Percentiles rank a stretch among this genome's conserved stretches.
Evolutionary conservation across 2,329 filamentous ascomycete species (phyloP).

Genomic region (Tolypocladium guangdongense): DNA sequence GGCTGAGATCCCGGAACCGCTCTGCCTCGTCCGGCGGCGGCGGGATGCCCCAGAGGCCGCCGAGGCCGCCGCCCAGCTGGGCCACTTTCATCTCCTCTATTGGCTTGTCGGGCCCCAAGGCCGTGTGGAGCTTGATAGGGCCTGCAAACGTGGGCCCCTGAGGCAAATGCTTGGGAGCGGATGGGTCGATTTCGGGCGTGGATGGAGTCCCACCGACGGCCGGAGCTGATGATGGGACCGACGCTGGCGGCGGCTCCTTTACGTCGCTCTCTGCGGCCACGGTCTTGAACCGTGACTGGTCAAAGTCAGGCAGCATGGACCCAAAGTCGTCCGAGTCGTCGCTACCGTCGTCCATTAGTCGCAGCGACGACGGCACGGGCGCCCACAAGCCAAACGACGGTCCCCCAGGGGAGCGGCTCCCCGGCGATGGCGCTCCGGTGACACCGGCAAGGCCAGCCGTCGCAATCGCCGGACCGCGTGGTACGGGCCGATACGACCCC

Average conservation of each 20-base stretch:
- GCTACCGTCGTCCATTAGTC: constrained; percentile 33
- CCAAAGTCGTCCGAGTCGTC: constrained; percentile 39
- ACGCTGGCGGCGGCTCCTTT: neutral
- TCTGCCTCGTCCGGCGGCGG: constrained; percentile 34
- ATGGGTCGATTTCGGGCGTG: neutral
- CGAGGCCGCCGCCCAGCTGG: constrained; percentile 25
- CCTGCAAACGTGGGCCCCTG: constrained; percentile 20
- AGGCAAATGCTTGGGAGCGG: constrained; percentile 7
- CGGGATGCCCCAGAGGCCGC: constrained; percentile 34
- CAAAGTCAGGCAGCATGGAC: constrained; percentile 41
- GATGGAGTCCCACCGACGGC: constrained; percentile 5
- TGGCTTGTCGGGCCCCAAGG: constrained; percentile 17
- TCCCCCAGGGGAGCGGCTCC: constrained; percentile 10
- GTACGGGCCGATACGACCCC: constrained; percentile 14
- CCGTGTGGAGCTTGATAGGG: constrained; percentile 24
- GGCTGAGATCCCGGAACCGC: constrained; percentile 31
- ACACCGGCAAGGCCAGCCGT: constrained; percentile 5
- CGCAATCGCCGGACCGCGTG: constrained; percentile 7
- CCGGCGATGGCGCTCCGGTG: constrained; percentile 7
- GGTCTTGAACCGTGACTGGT: constrained; percentile 22
- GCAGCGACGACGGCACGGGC: constrained; percentile 26
- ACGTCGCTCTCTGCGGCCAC: neutral
- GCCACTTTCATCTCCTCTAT: constrained; percentile 20
- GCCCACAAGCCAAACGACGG: constrained; percentile 21
- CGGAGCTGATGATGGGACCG: neutral